A percentile compares a stretch with the other conserved stretches of the same genome.
Conservation (phyloP, 495 filamentous ascomycete species). For the Talaromyces thailandensis region DNA sequence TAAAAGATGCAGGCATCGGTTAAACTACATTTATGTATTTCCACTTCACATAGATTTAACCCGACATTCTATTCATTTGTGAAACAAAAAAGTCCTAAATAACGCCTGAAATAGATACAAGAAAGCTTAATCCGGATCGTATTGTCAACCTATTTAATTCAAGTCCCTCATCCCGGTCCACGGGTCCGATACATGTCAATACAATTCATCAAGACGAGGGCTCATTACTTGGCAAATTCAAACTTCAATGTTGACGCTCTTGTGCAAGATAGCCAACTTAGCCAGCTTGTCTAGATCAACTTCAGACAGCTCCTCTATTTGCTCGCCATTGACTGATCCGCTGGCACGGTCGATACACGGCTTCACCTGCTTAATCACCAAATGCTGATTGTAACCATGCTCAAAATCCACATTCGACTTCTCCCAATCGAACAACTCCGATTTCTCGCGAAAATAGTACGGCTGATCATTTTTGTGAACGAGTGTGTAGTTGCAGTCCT, state of each 20-base stretch:
- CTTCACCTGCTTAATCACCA: not conserved
- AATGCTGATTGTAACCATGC: constrained; percentile 15
- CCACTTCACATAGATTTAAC: not conserved
- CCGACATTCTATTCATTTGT: not conserved
- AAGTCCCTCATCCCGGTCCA: not conserved
- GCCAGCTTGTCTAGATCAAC: not conserved
- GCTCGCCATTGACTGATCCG: not conserved
- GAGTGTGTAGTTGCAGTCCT: constrained; percentile 27
- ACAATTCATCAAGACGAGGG: not conserved
- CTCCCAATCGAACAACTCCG: constrained; percentile 23
- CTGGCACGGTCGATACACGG: not conserved
- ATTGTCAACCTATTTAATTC: not conserved
- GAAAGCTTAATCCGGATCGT: not conserved
- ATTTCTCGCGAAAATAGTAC: constrained; percentile 22
- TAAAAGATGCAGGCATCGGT: not conserved
- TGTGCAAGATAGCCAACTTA: not conserved
- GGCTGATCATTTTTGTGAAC: constrained; percentile 29
- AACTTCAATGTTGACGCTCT: not conserved
- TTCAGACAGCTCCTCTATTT: not conserved
- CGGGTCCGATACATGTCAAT: not conserved
- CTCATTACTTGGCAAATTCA: not conserved
- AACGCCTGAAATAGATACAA: not conserved
- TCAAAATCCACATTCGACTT: constrained; percentile 20
- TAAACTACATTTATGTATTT: not conserved
- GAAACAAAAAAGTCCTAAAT: not conserved